Evolutionary conservation across 176 grass and related monocot species (phyloP), one percentile per base, ranked within the genome.

Genomic region (Pontederia crassipes): DNA sequence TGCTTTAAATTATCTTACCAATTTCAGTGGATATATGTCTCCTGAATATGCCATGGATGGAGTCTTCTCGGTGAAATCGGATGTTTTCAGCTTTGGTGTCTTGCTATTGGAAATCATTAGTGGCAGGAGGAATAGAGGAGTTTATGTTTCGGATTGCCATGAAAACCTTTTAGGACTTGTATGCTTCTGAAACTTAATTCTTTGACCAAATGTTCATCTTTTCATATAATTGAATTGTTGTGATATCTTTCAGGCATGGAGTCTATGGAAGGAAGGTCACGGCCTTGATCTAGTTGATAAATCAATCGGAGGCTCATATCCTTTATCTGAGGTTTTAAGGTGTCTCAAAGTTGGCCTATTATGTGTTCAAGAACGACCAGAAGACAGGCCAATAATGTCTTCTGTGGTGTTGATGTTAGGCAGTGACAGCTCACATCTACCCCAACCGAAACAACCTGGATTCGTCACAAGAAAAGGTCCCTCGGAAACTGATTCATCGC

Each of bases 31-130:
- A 9, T 64, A 64, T 64, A 64, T 64, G 61, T 64, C 61, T 17
- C 61, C 61, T 11, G 61, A 64, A 12, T 64, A 64, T 64, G 61
- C 61, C 13, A 64, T 64, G 61, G 61, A 64, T 49, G 61, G 61
- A 10, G 26, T 64, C 13, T 64, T 64, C 17, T 64, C 45, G 6
- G 61, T 64, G 40, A 64, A 64, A 48, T 64, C 61, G 2, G 61
- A 49, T 48, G 61, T 64, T 8, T 64, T 64, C 7, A 64, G 40
- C 45, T 49, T 49, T 0, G 61, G 61, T 48, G 61, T 64, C 46
- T 48, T 64, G 18, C 8, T 64, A 4, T 17, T 64, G 17, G 61
- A 64, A 49, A 64, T 64, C 46, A 49, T 64, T 24, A 64, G 61
- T 24, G 61, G 61, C 40, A 64, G 20, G 45, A 64, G 48, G 61